A percentile compares a stretch with the other conserved stretches of the same genome.
These are phyloP conservation scores for Penicillium sp. DNA, from an alignment of 2,329 filamentous ascomycete genomes.

Conservation along the genomic window DNA sequence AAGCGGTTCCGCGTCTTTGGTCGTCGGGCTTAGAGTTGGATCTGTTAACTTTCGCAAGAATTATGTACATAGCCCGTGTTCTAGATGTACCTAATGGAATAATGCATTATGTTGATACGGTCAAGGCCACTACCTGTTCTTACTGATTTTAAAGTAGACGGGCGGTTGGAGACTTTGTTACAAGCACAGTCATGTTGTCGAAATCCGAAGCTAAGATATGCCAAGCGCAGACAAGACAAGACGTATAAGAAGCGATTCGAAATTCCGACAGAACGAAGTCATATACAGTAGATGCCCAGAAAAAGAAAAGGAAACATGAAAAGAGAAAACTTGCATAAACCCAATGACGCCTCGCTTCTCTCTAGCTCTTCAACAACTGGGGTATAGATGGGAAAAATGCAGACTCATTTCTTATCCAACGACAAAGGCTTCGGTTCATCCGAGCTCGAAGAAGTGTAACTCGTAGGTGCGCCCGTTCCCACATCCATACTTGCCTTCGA, in stretches of 20 bases:
- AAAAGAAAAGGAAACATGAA: neutral
- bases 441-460: constrained; percentile 26
- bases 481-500: constrained; percentile 29
- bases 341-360: constrained; percentile 19
- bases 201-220: no score
- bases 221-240: neutral
- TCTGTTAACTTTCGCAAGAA: constrained; percentile 1
- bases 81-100: neutral
- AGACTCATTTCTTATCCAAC: constrained; percentile 22
- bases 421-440: constrained; percentile 24
- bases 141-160: neutral
- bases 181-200: no score
- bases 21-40: constrained; percentile 42
- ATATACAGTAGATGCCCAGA: neutral
- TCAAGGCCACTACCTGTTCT: neutral
- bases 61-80: constrained; percentile 1
- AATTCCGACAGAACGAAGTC: neutral
- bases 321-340: constrained; percentile 1
- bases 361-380: constrained; percentile 10
- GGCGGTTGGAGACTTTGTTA: no score
- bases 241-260: neutral
- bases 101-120: neutral
- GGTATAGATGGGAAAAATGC: constrained; percentile 21
- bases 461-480: constrained; percentile 26
- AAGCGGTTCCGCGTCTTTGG: constrained; percentile 80